A percentile compares a stretch with the other conserved stretches of the same genome.
These are phyloP conservation scores for Gnomoniopsis smithogilvyi DNA, from an alignment of 2,329 filamentous ascomycete species.

Conservation along the genomic window DNA sequence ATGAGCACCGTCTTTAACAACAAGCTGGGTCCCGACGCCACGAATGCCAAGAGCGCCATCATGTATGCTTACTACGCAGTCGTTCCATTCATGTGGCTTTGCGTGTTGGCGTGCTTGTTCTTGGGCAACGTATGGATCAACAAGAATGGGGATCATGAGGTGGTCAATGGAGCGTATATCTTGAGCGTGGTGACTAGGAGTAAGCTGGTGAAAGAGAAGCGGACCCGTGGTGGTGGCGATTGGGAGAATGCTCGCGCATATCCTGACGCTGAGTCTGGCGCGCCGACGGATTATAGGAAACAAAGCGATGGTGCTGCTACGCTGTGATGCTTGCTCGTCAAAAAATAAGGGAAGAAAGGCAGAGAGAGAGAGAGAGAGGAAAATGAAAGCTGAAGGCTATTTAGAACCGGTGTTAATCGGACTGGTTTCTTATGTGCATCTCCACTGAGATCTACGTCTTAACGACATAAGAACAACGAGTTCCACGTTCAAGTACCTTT, in stretches of 20 bases:
- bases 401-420: too few relatives aligned
- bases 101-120: constrained; percentile 25
- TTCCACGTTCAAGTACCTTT: background rate
- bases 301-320: background rate
- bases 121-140: constrained; percentile 32
- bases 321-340: background rate
- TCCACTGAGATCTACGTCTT: background rate
- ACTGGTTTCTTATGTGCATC: background rate
- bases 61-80: constrained; percentile 64
- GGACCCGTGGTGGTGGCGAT: constrained; percentile 12
- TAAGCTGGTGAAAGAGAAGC: constrained; percentile 18
- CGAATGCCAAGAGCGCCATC: constrained; percentile 44
- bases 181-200: constrained; percentile 20
- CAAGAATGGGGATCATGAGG: constrained; percentile 24
- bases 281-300: background rate
- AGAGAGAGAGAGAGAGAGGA: too few relatives aligned
- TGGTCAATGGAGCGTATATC: constrained; percentile 22
- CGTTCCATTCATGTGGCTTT: constrained; percentile 51
- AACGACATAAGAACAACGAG: too few relatives aligned
- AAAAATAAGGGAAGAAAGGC: too few relatives aligned
- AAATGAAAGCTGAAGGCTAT: too few relatives aligned
- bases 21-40: constrained; percentile 21
- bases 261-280: background rate
- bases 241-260: background rate
- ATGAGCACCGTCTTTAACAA: constrained; percentile 71